Base-by-base conservation (phyloP, 176 grass and related monocot genomes). In the Oryza glumipatula region DNA sequence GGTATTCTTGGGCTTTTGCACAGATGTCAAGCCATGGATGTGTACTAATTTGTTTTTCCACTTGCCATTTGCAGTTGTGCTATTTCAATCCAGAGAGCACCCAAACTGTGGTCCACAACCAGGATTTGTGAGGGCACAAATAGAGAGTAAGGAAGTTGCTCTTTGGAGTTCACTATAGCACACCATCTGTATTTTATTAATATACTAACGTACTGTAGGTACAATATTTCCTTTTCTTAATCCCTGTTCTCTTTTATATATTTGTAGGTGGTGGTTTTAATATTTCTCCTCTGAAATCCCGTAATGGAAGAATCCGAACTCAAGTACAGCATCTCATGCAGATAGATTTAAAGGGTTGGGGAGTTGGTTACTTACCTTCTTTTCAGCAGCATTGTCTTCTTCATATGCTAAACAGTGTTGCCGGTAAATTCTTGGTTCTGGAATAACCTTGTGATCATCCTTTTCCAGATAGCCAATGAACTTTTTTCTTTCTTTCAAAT, bases 311-410 rank as follows among this genome's bases (percentile, higher is more conserved):
- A 87, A 84, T 76, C 33, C 88, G 91, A 82, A 93, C 96, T 61
- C 96, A 98, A 94, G 96, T 98, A 43, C 93, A 98, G 14, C 86
- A 98, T 85, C 91, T 98, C 74, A 98, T 98, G 91, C 96, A 98
- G 85, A 95, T 98, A 85, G 96, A 98, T 90, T 87, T 98, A 72
- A 98, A 98, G 89, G 93, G 96, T 60, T 98, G 93, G 95, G 93
- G 89, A 30, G 83, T 87, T 65, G 88, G 96, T 82, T 98, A 94
- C 67, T n/a, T 84, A 76, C 93, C 96, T 51, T 90, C 93, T 78
- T 98, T 92, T 88, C 93, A 98, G 74, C 96, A 98, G 81, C 91
- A 98, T 90, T 90, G 93, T 81, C 90, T 98, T 58, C 85, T 95
- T 84, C 96, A 98, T 81, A 98, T 98, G 96, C 79, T 98, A 66